A percentile compares a stretch with the other conserved stretches of the same genome.
phyloP scores from a whole-genome alignment of 495 filamentous ascomycete genomes.

The Penicillium crystallinum region DNA sequence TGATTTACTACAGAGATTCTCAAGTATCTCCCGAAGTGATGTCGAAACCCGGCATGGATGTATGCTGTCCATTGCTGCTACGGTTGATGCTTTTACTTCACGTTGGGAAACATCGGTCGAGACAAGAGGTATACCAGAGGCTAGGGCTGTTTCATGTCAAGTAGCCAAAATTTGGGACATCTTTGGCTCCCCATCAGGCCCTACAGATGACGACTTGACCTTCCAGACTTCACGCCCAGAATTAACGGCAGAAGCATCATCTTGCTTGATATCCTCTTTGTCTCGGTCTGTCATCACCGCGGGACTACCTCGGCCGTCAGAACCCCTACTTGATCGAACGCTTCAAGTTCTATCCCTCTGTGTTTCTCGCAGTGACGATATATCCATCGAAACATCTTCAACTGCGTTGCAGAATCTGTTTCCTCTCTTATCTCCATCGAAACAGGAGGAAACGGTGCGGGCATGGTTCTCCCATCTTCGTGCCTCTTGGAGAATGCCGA shows the following conservation, averaged over 20 bases:
- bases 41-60: conserved; percentile 66
- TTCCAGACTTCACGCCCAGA: conserved; percentile 58
- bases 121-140: conserved; percentile 12
- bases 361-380: conserved; percentile 42
- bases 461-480: conserved; percentile 37
- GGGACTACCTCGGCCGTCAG: conserved; percentile 12
- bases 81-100: conserved; percentile 30
- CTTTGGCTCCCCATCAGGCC: conserved; percentile 30
- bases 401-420: conserved; percentile 41
- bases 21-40: conserved; percentile 49
- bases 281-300: conserved; percentile 15
- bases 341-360: conserved; percentile 39
- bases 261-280: conserved; percentile 48
- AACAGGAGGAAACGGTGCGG: conserved; percentile 31
- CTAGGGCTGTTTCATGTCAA: conserved; percentile 15
- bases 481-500: conserved; percentile 33
- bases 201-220: conserved; percentile 41
- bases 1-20: conserved; percentile 39
- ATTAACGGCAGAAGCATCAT: conserved; percentile 60
- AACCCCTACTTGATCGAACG: conserved; percentile 29
- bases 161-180: conserved; percentile 37
- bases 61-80: conserved; percentile 53
- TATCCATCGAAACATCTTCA: conserved; percentile 44
- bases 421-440: conserved; percentile 27
- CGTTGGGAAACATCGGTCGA: conserved; percentile 9